These are phyloP conservation scores for Macadamia tetraphylla DNA, from an alignment of 164 flowering plant genomes.

Conservation along the genomic window DNA sequence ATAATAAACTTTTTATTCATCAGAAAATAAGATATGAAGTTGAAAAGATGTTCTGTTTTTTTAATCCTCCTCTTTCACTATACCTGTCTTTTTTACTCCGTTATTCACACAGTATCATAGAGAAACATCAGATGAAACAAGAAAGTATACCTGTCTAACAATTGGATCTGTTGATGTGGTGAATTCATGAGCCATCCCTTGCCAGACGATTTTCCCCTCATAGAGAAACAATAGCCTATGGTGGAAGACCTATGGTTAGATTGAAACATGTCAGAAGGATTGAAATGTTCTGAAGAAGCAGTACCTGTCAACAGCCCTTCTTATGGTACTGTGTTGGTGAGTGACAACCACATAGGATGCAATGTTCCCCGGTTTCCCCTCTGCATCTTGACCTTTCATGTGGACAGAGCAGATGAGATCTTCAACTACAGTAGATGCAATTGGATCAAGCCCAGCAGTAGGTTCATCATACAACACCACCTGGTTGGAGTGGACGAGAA, in stretches of 20 bases:
- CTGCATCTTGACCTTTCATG: slow-evolving; percentile 55
- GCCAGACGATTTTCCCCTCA: slow-evolving; percentile 87
- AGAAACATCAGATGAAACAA: too few relatives aligned
- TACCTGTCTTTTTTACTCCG: too few relatives aligned
- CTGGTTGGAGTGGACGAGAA: slow-evolving; percentile 25
- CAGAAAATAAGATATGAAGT: too few relatives aligned
- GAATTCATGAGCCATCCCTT: slow-evolving; percentile 88
- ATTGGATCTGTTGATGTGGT: slow-evolving; percentile 71
- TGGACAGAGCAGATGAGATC: slow-evolving; percentile 98
- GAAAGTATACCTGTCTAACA: slow-evolving; percentile 67
- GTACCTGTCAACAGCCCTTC: slow-evolving; percentile 95
- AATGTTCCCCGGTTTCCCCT: slow-evolving; percentile 67
- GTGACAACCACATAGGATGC: slow-evolving; percentile 94
- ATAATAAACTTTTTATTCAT: too few relatives aligned
- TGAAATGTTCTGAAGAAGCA: background rate
- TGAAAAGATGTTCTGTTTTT: too few relatives aligned
- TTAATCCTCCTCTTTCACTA: too few relatives aligned
- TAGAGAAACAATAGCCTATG: slow-evolving; percentile 77
- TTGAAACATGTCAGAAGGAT: background rate
- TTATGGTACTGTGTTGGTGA: slow-evolving; percentile 95
- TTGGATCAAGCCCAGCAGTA: slow-evolving; percentile 99
- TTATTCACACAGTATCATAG: too few relatives aligned
- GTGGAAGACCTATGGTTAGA: background rate
- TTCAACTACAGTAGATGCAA: slow-evolving; percentile 98
- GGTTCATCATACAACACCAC: slow-evolving; percentile 97